Evolutionary conservation across 179 eudicot species (phyloP).

Genomic region (Spergularia azorica): DNA sequence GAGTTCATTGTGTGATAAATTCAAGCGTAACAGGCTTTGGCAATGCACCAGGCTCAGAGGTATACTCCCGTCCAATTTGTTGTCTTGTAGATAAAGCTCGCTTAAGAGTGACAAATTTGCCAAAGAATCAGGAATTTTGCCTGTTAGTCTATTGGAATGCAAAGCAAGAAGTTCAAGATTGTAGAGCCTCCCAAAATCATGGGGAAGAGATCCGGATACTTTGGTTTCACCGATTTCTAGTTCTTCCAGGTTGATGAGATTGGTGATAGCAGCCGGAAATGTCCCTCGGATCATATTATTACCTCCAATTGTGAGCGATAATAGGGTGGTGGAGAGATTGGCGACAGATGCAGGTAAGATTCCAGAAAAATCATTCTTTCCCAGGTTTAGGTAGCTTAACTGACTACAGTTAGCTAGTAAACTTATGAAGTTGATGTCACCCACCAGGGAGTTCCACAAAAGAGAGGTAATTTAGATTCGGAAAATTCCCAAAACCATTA

Average conservation of each 20-base stretch:
- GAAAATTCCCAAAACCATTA: constrained; percentile 1
- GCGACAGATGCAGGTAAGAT: background rate
- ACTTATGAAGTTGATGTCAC: constrained; percentile 26
- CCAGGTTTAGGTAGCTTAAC: background rate
- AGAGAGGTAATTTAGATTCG: background rate
- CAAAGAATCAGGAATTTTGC: constrained; percentile 14
- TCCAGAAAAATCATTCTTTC: constrained; percentile 17
- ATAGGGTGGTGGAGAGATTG: constrained; percentile 9
- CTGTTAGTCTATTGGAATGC: constrained; percentile 8
- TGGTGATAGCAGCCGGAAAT: constrained; percentile 14
- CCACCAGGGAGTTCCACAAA: constrained; percentile 7
- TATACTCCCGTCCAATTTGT: constrained; percentile 12
- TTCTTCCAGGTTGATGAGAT: constrained; percentile 8
- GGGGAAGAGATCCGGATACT: constrained; percentile 12
- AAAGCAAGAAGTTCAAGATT: background rate
- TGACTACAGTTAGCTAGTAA: constrained; percentile 17
- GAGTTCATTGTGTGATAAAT: constrained; percentile 12
- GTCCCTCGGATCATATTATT: constrained; percentile 12
- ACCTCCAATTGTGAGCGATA: background rate
- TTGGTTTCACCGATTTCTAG: background rate
- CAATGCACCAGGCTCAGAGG: constrained; percentile 20
- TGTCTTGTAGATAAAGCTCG: background rate
- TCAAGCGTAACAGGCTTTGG: background rate
- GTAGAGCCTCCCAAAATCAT: constrained; percentile 6
- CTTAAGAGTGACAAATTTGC: constrained; percentile 22